phyloP scores from a whole-genome alignment of 345 rosid species.

The Sapria himalayana region DNA sequence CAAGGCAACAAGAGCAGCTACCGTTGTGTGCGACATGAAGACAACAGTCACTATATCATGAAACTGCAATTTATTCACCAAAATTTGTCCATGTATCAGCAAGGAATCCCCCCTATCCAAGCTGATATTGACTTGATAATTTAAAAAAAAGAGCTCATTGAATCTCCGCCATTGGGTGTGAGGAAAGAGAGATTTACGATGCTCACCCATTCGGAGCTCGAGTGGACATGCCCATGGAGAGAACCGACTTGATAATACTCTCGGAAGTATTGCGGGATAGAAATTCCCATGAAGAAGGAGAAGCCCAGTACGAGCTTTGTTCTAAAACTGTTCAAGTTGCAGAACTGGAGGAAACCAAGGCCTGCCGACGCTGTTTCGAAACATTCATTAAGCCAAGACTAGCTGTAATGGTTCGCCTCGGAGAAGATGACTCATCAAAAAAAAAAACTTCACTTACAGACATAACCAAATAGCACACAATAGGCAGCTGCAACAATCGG shows the following conservation, averaged over 20 bases:
- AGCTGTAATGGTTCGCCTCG: too few species aligned
- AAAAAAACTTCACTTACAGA: conserved; percentile 25
- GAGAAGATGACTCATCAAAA: too few species aligned
- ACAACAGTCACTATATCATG: conserved; percentile 26
- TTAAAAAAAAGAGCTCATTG: too few species aligned
- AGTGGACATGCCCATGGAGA: conserved; percentile 30
- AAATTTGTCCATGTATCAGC: too few species aligned
- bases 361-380: conserved; percentile 41
- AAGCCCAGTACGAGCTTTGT: conserved; percentile 60
- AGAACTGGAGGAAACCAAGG: conserved; percentile 66
- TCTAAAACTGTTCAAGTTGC: conserved; percentile 71
- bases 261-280: conserved; percentile 72
- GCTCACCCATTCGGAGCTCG: conserved; percentile 55
- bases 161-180: too few species aligned
- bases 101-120: too few species aligned
- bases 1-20: conserved; percentile 30
- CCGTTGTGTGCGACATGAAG: conserved; percentile 42
- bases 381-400: too few species aligned
- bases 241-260: conserved; percentile 36
- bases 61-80: conserved; percentile 16
- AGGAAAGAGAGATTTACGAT: background rate
- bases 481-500: conserved; percentile 55
- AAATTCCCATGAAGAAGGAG: conserved; percentile 71
- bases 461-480: conserved; percentile 66
- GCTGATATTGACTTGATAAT: too few species aligned